Conservation (phyloP, 768 basidiomycete genomes). For the Scleroderma citrinum region DNA sequence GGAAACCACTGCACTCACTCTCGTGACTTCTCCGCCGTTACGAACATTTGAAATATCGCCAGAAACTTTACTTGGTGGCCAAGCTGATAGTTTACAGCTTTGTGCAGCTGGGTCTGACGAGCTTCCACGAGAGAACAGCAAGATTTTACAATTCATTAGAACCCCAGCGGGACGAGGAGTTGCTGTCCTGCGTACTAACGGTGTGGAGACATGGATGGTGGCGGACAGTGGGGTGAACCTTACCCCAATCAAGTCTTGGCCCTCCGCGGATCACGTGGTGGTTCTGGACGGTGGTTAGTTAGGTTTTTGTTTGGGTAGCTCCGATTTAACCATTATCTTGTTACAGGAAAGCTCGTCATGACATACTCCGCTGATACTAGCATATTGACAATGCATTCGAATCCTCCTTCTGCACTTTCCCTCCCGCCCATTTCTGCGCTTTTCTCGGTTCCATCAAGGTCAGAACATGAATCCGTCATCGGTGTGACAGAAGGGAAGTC, state of each 20-base stretch:
- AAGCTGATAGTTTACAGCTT: conserved; percentile 45
- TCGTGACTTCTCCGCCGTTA: conserved; percentile 66
- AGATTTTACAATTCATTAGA: conserved; percentile 59
- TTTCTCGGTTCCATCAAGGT: conserved; percentile 58
- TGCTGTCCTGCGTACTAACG: conserved; percentile 52
- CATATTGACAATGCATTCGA: conserved; percentile 49
- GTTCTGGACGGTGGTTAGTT: conserved; percentile 61
- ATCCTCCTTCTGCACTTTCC: conserved; percentile 34
- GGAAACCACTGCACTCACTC: conserved; percentile 39
- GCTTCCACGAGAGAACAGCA: conserved; percentile 41
- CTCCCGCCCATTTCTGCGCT: conserved; percentile 53
- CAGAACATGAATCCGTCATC: conserved; percentile 50
- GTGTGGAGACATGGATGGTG: conserved; percentile 63
- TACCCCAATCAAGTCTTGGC: conserved; percentile 46
- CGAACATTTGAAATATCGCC: conserved; percentile 54
- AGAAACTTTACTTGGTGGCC: conserved; percentile 56
- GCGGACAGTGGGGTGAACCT: conserved; percentile 43
- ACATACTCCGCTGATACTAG: conserved; percentile 50
- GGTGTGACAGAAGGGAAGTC: conserved; percentile 59
- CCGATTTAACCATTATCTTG: conserved; percentile 7
- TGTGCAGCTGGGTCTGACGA: conserved; percentile 36
- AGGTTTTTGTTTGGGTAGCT: background rate
- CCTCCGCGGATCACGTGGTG: conserved; percentile 58
- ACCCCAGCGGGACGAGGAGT: conserved; percentile 78
- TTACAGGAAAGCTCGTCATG: conserved; percentile 46